Percentiles rank a stretch among this genome's conserved stretches.
phyloP scores from a whole-genome alignment of 2,329 filamentous ascomycete genomes.

The Blumeria hordei region DNA sequence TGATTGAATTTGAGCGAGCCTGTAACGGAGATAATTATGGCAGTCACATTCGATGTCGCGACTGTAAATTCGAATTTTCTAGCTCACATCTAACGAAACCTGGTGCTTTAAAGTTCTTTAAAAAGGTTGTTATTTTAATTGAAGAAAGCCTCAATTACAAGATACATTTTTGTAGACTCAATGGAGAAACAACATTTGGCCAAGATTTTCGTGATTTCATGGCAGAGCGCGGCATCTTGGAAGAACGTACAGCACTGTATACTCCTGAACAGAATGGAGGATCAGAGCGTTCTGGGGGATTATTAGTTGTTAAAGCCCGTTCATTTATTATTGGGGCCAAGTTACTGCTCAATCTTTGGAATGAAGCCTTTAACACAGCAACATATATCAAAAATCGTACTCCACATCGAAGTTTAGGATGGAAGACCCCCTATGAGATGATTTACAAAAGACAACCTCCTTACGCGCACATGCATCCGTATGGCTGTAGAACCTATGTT shows the following conservation, averaged over 20 bases:
- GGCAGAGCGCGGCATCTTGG: neutral
- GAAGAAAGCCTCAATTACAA: neutral
- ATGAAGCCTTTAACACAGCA: neutral
- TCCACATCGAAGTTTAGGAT: neutral
- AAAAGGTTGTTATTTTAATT: neutral
- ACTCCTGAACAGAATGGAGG: neutral
- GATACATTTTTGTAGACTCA: neutral
- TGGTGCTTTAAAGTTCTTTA: neutral
- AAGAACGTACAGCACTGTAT: neutral
- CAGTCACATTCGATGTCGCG: neutral
- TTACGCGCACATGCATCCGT: neutral
- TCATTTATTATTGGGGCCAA: neutral
- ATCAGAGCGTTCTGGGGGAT: neutral
- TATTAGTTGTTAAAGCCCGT: neutral
- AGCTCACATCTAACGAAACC: neutral
- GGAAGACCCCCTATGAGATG: neutral
- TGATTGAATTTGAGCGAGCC: neutral
- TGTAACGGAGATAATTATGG: neutral
- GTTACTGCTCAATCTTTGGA: neutral
- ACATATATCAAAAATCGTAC: neutral
- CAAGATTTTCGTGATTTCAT: neutral
- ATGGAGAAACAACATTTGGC: neutral
- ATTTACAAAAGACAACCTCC: neutral
- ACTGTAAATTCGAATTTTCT: neutral
- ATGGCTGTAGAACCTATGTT: neutral